Evolutionary conservation across 2,329 filamentous ascomycete species (phyloP), one percentile per base, ranked within the genome.

Genomic region (Rosellinia necatrix): DNA sequence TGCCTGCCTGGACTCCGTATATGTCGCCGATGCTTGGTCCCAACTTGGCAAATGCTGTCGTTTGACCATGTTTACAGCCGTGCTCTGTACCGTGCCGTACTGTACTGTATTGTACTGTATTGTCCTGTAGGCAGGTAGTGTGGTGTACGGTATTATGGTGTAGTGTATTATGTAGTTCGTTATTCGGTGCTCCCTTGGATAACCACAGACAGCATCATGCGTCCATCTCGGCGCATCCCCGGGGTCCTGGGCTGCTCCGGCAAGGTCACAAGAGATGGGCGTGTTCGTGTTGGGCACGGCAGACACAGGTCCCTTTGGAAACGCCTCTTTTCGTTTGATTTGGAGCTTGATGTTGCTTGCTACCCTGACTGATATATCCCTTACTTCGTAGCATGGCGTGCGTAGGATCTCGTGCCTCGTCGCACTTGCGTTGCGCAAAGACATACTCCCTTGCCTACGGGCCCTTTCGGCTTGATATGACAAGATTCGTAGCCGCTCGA

Each of bases 221-320:
- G n/a, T n/a, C n/a, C n/a, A n/a, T n/a, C n/a, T n/a, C n/a, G n/a
- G n/a, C n/a, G n/a, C n/a, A n/a, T n/a, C n/a, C n/a, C n/a, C n/a
- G n/a, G n/a, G n/a, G n/a, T n/a, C n/a, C n/a, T 58, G 50, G 40
- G 27, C 40, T 40, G 38, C 44, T 24, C 49, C 42, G 35, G 49
- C 54, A 58, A 58, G 55, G 49, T 58, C 54, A 54, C 44, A 49
- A 37, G 24, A 34, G 27, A 46, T 40, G 30, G 7, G 9, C 25
- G 3, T n/a, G n/a, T n/a, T n/a, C n/a, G n/a, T n/a, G n/a, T n/a
- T n/a, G n/a, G n/a, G n/a, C n/a, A n/a, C n/a, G n/a, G n/a, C n/a
- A n/a, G n/a, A n/a, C n/a, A n/a, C n/a, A 24, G 38, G n/a, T 41
- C 15, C 6, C 38, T 41, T 41, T 24, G 25, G 21, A 22, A 21